Evolutionary conservation across 2,329 filamentous ascomycete species (phyloP), one percentile per base, ranked within the genome.

Genomic region (Diaporthe australafricana): DNA sequence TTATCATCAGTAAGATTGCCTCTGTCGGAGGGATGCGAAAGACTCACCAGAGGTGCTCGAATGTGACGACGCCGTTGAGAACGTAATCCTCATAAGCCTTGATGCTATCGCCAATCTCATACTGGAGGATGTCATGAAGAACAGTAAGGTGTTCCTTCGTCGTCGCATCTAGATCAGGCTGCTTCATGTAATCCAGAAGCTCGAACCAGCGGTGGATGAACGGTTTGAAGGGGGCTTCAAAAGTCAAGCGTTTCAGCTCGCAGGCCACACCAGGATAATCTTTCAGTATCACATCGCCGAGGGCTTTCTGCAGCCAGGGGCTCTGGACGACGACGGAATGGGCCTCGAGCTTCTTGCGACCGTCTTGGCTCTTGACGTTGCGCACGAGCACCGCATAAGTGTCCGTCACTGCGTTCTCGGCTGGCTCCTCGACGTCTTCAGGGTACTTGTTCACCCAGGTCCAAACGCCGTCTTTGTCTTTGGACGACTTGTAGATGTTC

Each of bases 301-400:
- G 83, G 5, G 88, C 84, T 2, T 83, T 82, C 79, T 90, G 91
- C 53, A 93, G 81, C 68, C 86, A 83, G 1, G 90, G 88, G 25
- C 87, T 91, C 79, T 93, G 91, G 7, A 93, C 81, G 55, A 92
- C 84, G 71, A 93, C 87, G 57, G 88, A 90, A 76, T 92, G 85
- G 30, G 91, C 85, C 68, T 87, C 82, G 40, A 92, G 85, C 56
- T 87, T 88, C 78, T 90, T 91, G 70, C 87, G 85, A 35, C 88
- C 87, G 77, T 91, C 87, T 57, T 84, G 85, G 75, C 86, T 86
- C 79, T 87, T 89, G 70, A 85, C 82, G 77, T 92, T 88, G 55
- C 89, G 87, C 1, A 90, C 85, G 35, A 92, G 81, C 62, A 91
- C 82, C 2, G 90, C 90, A 77, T 87, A 92, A 74, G 88, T 89